Percentiles rank a stretch among this genome's conserved stretches.
Conservation (phyloP, 768 basidiomycete genomes). For the Hypholoma sublateritium region DNA sequence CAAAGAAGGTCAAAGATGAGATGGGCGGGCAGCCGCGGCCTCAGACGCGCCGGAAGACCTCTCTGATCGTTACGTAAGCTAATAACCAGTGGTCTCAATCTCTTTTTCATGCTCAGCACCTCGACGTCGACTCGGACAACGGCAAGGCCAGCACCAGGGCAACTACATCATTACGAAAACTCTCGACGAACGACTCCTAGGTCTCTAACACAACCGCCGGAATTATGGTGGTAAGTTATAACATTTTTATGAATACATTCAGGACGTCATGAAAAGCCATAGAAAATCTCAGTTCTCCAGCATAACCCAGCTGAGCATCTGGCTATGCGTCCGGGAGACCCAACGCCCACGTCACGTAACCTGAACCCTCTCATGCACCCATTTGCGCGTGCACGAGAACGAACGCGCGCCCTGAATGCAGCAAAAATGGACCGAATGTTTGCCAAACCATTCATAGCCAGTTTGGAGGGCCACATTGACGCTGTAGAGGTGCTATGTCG, state of each 20-base stretch:
- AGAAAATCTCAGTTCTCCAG: slow-evolving; percentile 89
- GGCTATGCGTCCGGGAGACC: slow-evolving; percentile 75
- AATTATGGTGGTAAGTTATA: slow-evolving; percentile 25
- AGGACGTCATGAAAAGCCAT: not conserved
- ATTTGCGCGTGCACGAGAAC: slow-evolving; percentile 89
- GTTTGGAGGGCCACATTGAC: slow-evolving; percentile 90
- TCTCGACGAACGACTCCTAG: not conserved
- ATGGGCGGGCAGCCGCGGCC: too few relatives aligned
- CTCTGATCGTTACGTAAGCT: not conserved
- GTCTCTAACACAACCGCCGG: not conserved
- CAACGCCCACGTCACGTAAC: slow-evolving; percentile 87
- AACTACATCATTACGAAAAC: not conserved
- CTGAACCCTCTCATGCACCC: slow-evolving; percentile 95
- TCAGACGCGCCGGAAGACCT: not conserved
- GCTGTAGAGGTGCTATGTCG: slow-evolving; percentile 86
- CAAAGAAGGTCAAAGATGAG: too few relatives aligned
- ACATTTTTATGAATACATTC: not conserved
- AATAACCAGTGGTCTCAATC: not conserved
- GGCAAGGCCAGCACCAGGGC: not conserved
- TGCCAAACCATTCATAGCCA: slow-evolving; percentile 92
- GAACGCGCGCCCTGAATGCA: slow-evolving; percentile 90
- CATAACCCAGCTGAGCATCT: slow-evolving; percentile 78
- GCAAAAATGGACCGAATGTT: slow-evolving; percentile 97
- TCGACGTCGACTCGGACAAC: not conserved
- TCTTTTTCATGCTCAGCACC: not conserved